phyloP scores from a whole-genome alignment of 495 filamentous ascomycete genomes.

The Penicillium lagena region DNA sequence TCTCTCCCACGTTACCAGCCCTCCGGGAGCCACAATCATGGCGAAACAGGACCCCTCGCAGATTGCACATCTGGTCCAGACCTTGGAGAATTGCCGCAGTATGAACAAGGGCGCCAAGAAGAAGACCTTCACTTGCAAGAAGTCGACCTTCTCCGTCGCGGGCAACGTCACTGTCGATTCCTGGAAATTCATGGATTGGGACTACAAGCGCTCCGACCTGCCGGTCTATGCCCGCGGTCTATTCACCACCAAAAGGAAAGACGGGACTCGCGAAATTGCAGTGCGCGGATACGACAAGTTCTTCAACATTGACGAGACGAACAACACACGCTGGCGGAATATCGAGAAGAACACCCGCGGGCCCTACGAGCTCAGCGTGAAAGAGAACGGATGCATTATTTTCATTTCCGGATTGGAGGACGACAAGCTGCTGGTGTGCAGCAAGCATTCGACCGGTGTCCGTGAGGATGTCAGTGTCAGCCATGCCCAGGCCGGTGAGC shows the following conservation, averaged over 20 bases:
- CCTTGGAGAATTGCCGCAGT: conserved; percentile 47
- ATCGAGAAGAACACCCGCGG: conserved; percentile 71
- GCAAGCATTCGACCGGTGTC: conserved; percentile 90
- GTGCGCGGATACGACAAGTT: conserved; percentile 97
- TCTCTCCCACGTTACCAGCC: conserved; percentile 2
- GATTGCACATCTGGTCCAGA: conserved; percentile 49
- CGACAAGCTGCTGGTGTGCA: conserved; percentile 83
- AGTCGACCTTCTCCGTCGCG: conserved; percentile 60
- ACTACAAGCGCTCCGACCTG: conserved; percentile 79
- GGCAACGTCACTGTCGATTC: conserved; percentile 67
- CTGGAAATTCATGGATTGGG: conserved; percentile 90
- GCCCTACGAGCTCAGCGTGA: conserved; percentile 92
- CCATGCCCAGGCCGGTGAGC: conserved; percentile 81
- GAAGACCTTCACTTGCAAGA: conserved; percentile 61
- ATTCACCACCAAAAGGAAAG: conserved; percentile 65
- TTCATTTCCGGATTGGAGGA: conserved; percentile 91
- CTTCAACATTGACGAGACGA: conserved; percentile 83
- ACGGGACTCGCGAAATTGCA: conserved; percentile 67
- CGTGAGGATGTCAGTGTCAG: conserved; percentile 61
- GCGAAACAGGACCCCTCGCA: conserved; percentile 58
- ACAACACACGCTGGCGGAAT: conserved; percentile 72
- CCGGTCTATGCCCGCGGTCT: conserved; percentile 90
- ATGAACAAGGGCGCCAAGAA: conserved; percentile 39
- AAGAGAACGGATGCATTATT: conserved; percentile 98
- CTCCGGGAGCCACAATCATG: conserved; percentile 14